Conservation (phyloP, 768 basidiomycete species). For the Leccinum obscurum region DNA sequence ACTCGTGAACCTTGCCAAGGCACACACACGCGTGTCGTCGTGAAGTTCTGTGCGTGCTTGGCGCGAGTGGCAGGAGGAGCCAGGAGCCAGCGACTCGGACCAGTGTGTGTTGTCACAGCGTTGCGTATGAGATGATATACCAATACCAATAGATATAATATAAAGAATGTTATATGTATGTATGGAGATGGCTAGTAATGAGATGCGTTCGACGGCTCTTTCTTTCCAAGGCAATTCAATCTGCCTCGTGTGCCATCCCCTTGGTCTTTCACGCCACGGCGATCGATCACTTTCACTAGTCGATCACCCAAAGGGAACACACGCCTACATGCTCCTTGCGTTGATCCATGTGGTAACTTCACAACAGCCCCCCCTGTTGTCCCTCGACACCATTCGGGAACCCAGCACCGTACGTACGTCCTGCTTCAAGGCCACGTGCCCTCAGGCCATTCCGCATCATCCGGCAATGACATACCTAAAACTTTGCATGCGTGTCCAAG, state of each 20-base stretch:
- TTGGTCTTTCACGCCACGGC: constrained; percentile 5
- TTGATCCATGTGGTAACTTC: constrained; percentile 22
- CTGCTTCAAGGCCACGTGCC: constrained; percentile 18
- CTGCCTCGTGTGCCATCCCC: constrained; percentile 24
- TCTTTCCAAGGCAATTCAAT: constrained; percentile 16
- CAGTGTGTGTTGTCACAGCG: neutral
- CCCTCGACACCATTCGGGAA: neutral
- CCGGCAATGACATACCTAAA: constrained; percentile 1
- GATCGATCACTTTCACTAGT: constrained; percentile 22
- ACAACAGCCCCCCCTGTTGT: constrained; percentile 1
- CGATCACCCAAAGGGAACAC: constrained; percentile 16
- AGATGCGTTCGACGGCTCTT: constrained; percentile 5
- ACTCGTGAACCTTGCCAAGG: constrained; percentile 54
- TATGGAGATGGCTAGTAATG: neutral
- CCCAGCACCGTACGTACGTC: neutral
- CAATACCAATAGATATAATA: neutral
- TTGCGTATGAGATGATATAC: neutral
- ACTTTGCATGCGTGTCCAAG: constrained; percentile 19
- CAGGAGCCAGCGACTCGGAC: neutral
- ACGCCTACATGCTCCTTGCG: constrained; percentile 21
- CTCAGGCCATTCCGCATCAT: constrained; percentile 2
- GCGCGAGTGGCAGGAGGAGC: neutral
- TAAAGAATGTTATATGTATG: neutral
- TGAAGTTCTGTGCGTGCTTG: neutral
- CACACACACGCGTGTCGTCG: constrained; percentile 8